phyloP scores from a whole-genome alignment of 495 filamentous ascomycete species.

The Letharia lupina region DNA sequence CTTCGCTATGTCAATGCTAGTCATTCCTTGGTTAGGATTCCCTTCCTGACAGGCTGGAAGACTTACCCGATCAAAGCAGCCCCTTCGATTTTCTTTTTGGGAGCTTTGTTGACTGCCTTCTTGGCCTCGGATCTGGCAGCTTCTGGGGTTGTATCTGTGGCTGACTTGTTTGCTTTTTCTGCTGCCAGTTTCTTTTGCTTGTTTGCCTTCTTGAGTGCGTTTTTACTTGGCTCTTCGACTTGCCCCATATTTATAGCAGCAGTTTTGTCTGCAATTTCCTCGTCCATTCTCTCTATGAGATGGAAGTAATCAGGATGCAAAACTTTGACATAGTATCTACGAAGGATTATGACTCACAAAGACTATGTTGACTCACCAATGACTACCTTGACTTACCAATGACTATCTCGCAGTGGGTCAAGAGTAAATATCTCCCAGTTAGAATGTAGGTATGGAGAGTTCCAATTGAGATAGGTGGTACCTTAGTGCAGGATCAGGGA shows the following conservation, averaged over 20 bases:
- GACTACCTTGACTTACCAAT: background rate
- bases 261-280: constrained; percentile 19
- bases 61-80: constrained; percentile 45
- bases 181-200: constrained; percentile 58
- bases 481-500: background rate
- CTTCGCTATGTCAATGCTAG: constrained; percentile 69
- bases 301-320: background rate
- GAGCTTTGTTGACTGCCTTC: constrained; percentile 31
- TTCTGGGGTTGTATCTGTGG: constrained; percentile 43
- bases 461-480: background rate
- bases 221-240: constrained; percentile 43
- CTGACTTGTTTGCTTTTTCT: constrained; percentile 57
- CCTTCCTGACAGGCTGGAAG: constrained; percentile 23
- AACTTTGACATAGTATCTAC: background rate
- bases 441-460: background rate
- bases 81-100: constrained; percentile 49
- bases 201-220: constrained; percentile 62
- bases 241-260: constrained; percentile 19
- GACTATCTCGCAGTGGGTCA: background rate
- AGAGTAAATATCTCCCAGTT: no score
- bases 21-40: background rate
- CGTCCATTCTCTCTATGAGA: constrained; percentile 6
- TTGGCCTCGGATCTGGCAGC: constrained; percentile 39
- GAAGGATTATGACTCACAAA: background rate
- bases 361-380: background rate